Conservation (phyloP, 2,329 filamentous ascomycete species). For the Exophiala aquamarina region DNA sequence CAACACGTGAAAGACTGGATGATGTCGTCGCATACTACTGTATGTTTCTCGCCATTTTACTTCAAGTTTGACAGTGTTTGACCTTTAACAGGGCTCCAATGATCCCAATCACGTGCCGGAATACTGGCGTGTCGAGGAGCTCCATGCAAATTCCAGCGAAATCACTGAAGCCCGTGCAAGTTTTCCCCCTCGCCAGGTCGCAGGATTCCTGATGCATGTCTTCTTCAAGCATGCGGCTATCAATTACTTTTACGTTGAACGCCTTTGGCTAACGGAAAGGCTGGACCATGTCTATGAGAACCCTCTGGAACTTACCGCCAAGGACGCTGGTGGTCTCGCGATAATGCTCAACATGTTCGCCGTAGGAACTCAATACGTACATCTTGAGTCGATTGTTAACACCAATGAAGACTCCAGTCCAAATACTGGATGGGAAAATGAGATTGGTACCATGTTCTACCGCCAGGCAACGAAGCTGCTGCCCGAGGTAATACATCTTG, state of each 20-base stretch:
- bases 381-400: conserved; percentile 37
- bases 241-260: conserved; percentile 46
- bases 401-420: conserved; percentile 30
- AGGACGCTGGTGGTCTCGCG: conserved; percentile 42
- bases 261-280: conserved; percentile 42
- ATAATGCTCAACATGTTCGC: conserved; percentile 44
- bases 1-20: conserved; percentile 45
- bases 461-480: conserved; percentile 56
- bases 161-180: conserved; percentile 40
- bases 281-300: conserved; percentile 40
- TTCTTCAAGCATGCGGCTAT: conserved; percentile 47
- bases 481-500: conserved; percentile 57
- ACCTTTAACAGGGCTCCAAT: neutral
- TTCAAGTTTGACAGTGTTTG: neutral
- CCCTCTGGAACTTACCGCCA: conserved; percentile 35
- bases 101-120: conserved; percentile 31
- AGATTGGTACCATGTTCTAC: conserved; percentile 58
- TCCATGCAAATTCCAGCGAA: conserved; percentile 40
- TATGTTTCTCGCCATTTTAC: conserved; percentile 6
- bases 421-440: conserved; percentile 44
- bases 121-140: conserved; percentile 43
- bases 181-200: conserved; percentile 44
- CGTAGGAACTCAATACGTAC: conserved; percentile 45
- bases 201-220: conserved; percentile 43
- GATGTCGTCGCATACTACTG: conserved; percentile 34